A percentile compares a stretch with the other conserved stretches of the same genome.
phyloP scores from a whole-genome alignment of 768 basidiomycete species.

The Coprinopsis marcescibilis region DNA sequence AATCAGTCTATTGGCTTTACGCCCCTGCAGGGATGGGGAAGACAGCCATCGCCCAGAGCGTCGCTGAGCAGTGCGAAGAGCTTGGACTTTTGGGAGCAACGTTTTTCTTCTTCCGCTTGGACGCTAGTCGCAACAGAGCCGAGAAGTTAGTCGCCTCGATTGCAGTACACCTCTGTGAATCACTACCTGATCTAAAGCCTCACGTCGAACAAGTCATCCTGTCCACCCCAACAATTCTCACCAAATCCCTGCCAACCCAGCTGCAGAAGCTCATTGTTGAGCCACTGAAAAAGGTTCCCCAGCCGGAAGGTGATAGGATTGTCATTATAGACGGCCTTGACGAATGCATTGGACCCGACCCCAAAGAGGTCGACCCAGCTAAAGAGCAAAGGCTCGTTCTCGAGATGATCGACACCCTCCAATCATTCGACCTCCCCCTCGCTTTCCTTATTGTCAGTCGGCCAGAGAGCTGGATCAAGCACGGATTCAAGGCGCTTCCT shows the following conservation, averaged over 20 bases:
- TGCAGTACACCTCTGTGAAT: neutral
- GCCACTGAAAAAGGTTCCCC: neutral
- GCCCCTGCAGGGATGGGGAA: conserved; percentile 1
- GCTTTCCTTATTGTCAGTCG: no score
- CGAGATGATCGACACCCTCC: no score
- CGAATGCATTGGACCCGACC: no score
- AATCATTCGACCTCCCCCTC: no score
- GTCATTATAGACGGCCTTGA: conserved; percentile 12
- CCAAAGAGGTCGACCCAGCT: no score
- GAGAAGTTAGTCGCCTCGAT: neutral
- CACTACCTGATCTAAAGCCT: neutral
- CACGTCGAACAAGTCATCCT: neutral
- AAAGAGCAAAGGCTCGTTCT: no score
- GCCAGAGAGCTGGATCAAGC: no score
- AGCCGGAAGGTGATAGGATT: neutral
- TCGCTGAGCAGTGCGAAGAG: neutral
- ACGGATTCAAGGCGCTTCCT: no score
- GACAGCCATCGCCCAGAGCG: neutral
- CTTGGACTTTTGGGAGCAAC: neutral
- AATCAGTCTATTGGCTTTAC: neutral
- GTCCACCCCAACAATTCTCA: neutral
- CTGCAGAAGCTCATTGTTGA: neutral
- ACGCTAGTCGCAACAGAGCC: neutral
- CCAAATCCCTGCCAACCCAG: conserved; percentile 3
- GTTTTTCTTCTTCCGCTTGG: neutral